phyloP scores from a whole-genome alignment of 1,139 yeast species.

The Blastobotrys malaysiensis region DNA sequence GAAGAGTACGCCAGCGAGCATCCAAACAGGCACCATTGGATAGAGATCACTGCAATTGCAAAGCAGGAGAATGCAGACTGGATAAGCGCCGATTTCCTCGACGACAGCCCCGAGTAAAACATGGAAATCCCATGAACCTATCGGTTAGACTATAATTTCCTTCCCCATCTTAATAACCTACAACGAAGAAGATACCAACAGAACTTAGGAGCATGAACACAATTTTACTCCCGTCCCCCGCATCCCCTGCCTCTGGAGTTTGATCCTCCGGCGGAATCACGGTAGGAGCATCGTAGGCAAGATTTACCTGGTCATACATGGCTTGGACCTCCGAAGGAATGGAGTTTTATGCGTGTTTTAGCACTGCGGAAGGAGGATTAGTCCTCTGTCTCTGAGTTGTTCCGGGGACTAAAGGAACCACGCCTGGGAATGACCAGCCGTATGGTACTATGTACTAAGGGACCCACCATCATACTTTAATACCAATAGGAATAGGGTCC shows the following conservation, averaged over 20 bases:
- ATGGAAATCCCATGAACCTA: constrained; percentile 18
- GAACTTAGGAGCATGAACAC: background rate
- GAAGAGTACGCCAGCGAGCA: background rate
- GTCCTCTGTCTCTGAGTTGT: background rate
- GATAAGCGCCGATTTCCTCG: constrained; percentile 50
- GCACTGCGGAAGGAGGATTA: background rate
- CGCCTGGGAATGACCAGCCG: background rate
- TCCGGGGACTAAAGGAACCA: background rate
- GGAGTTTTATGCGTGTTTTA: background rate
- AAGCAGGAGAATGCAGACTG: constrained; percentile 49
- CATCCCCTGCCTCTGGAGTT: background rate
- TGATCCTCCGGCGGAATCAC: background rate
- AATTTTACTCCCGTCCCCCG: background rate
- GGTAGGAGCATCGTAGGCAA: background rate
- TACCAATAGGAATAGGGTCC: background rate
- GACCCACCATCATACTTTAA: constrained; percentile 29
- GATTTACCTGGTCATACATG: background rate
- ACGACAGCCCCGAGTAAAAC: constrained; percentile 56
- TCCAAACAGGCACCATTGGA: constrained; percentile 20
- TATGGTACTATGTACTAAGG: background rate
- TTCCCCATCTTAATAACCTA: background rate
- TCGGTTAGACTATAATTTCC: background rate
- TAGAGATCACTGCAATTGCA: constrained; percentile 39
- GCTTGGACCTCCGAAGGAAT: background rate
- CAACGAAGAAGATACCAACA: background rate